Conservation (phyloP, 331 rosid species). For the Erythrophleum ivorense region DNA sequence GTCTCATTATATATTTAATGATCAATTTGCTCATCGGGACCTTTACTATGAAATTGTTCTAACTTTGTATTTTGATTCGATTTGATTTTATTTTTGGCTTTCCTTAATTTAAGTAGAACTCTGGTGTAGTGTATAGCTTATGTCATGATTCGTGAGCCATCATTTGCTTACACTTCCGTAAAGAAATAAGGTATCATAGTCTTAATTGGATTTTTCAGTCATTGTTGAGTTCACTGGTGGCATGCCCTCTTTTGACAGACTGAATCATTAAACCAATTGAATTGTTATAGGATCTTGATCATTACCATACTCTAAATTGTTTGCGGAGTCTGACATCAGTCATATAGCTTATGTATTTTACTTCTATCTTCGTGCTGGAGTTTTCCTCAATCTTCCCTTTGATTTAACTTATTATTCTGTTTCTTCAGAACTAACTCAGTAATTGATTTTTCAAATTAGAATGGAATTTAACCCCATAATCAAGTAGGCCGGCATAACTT, state of each 20-base stretch:
- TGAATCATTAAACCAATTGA: constrained; percentile 4
- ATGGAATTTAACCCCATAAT: background rate
- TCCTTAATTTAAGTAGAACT: constrained; percentile 1
- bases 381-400: background rate
- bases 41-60: constrained; percentile 14
- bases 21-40: constrained; percentile 25
- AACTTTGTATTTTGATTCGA: constrained; percentile 7
- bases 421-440: background rate
- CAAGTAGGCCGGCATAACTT: background rate
- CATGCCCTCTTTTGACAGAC: background rate
- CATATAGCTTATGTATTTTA: constrained; percentile 7
- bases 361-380: background rate
- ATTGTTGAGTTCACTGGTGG: background rate
- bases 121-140: constrained; percentile 8
- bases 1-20: constrained; percentile 24
- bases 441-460: constrained; percentile 11
- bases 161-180: background rate
- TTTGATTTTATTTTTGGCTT: constrained; percentile 19
- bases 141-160: background rate
- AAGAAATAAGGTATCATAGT: background rate
- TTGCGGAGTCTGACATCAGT: background rate
- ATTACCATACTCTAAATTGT: background rate
- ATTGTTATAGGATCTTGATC: constrained; percentile 14
- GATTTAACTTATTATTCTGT: background rate
- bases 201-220: background rate